A percentile compares a stretch with the other conserved stretches of the same genome.
Evolutionary conservation across 1,284 basidiomycete genomes (phyloP).

Genomic region (Cutaneotrichosporon sp.): DNA sequence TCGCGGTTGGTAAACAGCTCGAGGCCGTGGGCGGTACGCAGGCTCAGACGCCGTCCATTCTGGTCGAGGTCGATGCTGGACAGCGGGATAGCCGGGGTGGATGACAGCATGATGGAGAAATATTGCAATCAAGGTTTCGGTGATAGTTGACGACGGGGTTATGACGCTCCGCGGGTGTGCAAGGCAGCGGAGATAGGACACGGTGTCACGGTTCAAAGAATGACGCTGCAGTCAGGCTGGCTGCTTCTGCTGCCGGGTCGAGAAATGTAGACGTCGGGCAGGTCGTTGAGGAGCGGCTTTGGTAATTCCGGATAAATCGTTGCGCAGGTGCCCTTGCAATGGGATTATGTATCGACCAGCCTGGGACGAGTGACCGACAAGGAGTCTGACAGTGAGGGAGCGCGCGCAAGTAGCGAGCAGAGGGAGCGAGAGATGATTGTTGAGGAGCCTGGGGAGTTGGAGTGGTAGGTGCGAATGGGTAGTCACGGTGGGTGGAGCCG

Average conservation of each 20-base stretch:
- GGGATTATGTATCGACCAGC: no score
- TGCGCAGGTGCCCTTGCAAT: no score
- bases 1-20: conserved; percentile 42
- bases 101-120: conserved; percentile 42
- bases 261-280: no score
- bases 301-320: no score
- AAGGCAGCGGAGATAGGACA: background rate
- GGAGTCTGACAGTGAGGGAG: no score
- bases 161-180: background rate
- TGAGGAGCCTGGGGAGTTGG: background rate
- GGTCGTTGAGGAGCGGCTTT: no score
- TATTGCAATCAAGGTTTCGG: background rate
- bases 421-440: background rate
- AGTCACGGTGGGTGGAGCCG: background rate
- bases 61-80: conserved; percentile 35
- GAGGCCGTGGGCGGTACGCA: conserved; percentile 40
- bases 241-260: no score
- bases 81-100: conserved; percentile 43
- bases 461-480: background rate
- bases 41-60: conserved; percentile 32
- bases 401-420: background rate
- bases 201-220: no score
- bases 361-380: no score
- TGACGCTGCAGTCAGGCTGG: no score
- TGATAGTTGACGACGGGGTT: background rate